Base-by-base conservation (phyloP, 2,329 filamentous ascomycete genomes). In the Lithohypha guttulata region DNA sequence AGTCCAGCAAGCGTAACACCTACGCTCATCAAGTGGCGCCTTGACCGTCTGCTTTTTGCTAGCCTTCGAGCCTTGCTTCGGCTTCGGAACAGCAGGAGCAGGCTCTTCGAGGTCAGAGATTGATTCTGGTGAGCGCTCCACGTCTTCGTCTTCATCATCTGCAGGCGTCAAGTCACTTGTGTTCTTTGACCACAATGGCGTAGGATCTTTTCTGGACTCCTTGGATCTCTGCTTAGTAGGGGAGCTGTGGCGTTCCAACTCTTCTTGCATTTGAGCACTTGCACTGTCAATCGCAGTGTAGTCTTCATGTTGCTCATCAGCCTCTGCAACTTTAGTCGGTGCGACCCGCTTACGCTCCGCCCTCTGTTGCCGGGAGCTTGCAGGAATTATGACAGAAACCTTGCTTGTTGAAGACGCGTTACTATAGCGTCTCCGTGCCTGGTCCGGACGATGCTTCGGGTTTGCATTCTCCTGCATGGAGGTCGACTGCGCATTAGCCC, bases 231-330 rank as follows among this genome's bases (percentile, higher is more conserved):
- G 26, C 7, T 42, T 25, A n/a, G 26, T n/a, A n/a, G 20, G 34
- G 3, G 15, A 32, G 28, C 21, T 29, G 4, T 22, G 41, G 21
- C 18, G 42, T 14, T 50, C 29, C 27, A 41, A 33, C 30, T 49
- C 45, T 19, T 44, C 44, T n/a, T n/a, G n/a, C 9, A 51, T 33
- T 25, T 51, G 49, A 32, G 44, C 49, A 31, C 44, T 43, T n/a
- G 45, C 43, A 29, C 47, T 49, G 34, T 48, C 49, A 5, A 43
- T 27, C n/a, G n/a, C n/a, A n/a, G n/a, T n/a, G n/a, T n/a, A n/a
- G 19, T 39, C 26, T 31, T 43, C 14, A 19, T 29, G 17, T 13
- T 14, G 10, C 29, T 39, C 26, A 30, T 43, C 15, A 15, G 7
- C 15, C 15, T 14, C 11, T 11, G 20, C 7, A 10, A 18, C 7